Base-by-base conservation (phyloP, 2,329 filamentous ascomycete genomes). In the Xylaria sp. region DNA sequence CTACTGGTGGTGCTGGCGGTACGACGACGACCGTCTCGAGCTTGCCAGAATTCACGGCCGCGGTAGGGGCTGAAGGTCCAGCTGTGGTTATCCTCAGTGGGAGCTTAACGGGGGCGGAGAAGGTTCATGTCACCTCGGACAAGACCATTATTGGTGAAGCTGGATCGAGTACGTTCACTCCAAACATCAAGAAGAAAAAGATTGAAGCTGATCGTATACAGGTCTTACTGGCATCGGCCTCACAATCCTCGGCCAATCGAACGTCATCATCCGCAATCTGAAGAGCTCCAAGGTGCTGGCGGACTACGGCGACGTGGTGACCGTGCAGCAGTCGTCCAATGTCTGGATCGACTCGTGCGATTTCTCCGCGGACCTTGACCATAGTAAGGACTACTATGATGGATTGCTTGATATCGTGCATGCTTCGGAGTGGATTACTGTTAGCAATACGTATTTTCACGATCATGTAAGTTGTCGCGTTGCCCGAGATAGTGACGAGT, bases 301-400 rank as follows among this genome's bases (percentile, higher is more conserved):
- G 2, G 66, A 72, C 10, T 73, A 75, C 54, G 79, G 76, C 57
- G 80, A 83, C 63, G 75, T 79, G 49, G 74, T 83, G 53, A 76
- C 70, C 4, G 66, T 72, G 11, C 71, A 82, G 67, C 63, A 61
- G 3, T 73, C 76, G 2, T 77, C 71, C 52, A 80, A 82, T 59
- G 68, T 79, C 65, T 85, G 83, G 82, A 74, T 85, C 48, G 83
- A 85, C 69, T 83, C 85, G 70, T 76, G 78, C 65, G 82, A 86
- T 58, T 74, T 85, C 35, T 82, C 78, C 0, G 79, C 78, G 7
- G 79, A 84, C 65, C 68, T 69, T 35, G 73, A 79, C 58, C 78
- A 84, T 63, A 78, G 77, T 73, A 85, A 85, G 71, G 82, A 86
- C 71, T 83, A 80, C 72, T 85, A 83, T 68, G 83, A 85, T 58